These are phyloP conservation scores for Ascochyta clinopodiicola DNA, from an alignment of 2,329 filamentous ascomycete species.

Conservation along the genomic window DNA sequence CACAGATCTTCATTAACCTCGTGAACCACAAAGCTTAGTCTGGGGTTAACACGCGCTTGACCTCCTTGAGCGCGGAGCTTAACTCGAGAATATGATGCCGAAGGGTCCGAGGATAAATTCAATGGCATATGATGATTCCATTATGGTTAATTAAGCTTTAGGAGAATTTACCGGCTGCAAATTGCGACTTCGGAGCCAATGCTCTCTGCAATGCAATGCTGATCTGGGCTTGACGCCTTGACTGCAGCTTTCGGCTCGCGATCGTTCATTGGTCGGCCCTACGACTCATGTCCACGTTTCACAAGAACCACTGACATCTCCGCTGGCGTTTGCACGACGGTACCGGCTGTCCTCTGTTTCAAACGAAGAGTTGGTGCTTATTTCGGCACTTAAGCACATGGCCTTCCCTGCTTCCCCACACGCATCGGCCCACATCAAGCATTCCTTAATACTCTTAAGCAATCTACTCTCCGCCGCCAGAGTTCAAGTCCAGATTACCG, in stretches of 20 bases:
- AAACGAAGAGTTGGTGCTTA: neutral
- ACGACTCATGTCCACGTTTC: slow-evolving; percentile 1
- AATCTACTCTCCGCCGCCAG: slow-evolving; percentile 11
- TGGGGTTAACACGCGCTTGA: slow-evolving; percentile 3
- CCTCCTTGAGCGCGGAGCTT: slow-evolving; percentile 10
- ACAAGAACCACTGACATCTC: neutral
- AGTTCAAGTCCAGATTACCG: neutral
- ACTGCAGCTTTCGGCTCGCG: neutral
- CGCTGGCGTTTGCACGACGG: neutral
- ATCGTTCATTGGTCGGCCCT: neutral
- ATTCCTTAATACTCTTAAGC: slow-evolving; percentile 14
- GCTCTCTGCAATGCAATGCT: neutral
- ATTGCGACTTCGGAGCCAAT: neutral
- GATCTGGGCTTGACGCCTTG: neutral
- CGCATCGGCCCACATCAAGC: slow-evolving; percentile 7
- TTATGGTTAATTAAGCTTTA: slow-evolving; percentile 1
- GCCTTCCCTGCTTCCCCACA: slow-evolving; percentile 14
- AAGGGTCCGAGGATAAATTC: neutral
- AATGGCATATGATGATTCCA: neutral
- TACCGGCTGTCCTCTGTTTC: slow-evolving; percentile 13
- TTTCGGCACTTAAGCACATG: slow-evolving; percentile 1
- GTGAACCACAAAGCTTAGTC: slow-evolving; percentile 5
- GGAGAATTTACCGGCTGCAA: neutral
- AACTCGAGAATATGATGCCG: neutral
- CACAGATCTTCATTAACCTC: neutral